Conservation (phyloP, 805 yeast genomes). For the Lipomyces chichibuensis region DNA sequence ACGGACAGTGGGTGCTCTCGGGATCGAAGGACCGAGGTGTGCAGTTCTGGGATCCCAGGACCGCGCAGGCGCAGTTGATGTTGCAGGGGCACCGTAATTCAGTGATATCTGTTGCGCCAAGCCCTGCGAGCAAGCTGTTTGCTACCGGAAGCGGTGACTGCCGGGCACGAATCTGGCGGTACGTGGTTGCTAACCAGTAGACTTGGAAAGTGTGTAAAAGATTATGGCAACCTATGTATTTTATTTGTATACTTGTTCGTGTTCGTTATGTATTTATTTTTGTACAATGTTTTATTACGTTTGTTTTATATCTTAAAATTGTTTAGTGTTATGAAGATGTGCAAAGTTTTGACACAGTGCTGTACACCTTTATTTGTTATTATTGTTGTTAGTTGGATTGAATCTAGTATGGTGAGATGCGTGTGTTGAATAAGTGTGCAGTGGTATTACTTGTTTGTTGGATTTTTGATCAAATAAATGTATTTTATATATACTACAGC, state of each 20-base stretch:
- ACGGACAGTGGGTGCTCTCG: constrained; percentile 84
- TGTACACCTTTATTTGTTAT: not conserved
- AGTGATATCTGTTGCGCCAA: constrained; percentile 90
- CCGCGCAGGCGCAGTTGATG: constrained; percentile 92
- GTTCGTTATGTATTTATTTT: not conserved
- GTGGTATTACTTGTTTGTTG: not conserved
- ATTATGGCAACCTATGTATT: not conserved
- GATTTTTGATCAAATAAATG: not conserved
- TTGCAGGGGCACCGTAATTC: constrained; percentile 96
- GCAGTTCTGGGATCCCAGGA: constrained; percentile 90
- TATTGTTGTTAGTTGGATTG: not conserved
- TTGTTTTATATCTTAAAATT: not conserved
- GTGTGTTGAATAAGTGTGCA: no score
- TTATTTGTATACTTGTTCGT: not conserved
- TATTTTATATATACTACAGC: no score
- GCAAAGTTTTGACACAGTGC: not conserved
- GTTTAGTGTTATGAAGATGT: not conserved
- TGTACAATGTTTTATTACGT: not conserved
- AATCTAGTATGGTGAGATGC: no score
- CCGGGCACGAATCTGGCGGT: constrained; percentile 90
- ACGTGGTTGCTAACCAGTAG: constrained; percentile 26
- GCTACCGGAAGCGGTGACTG: constrained; percentile 98
- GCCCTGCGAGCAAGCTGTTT: constrained; percentile 83
- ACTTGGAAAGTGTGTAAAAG: not conserved
- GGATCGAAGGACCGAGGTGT: constrained; percentile 98